Evolutionary conservation across 371 early-diverging fungal species (phyloP).

Genomic region (Gilbertella persicaria): DNA sequence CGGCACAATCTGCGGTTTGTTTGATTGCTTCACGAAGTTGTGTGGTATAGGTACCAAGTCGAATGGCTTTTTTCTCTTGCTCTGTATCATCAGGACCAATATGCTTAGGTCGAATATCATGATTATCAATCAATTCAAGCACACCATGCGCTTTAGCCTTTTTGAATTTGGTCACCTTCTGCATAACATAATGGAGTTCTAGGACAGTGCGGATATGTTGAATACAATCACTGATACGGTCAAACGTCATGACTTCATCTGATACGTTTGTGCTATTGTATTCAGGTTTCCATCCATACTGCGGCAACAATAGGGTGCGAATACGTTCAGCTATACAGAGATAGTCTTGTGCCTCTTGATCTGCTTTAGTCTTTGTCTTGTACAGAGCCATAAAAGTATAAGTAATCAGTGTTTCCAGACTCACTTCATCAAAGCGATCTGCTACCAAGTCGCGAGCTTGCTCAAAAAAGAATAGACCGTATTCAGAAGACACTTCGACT

Average conservation of each 20-base stretch:
- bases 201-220: slow-evolving; percentile 1
- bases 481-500: slow-evolving; percentile 7
- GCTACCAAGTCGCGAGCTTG: slow-evolving; percentile 27
- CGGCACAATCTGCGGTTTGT: background rate
- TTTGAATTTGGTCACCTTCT: too few relatives aligned
- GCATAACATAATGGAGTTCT: background rate
- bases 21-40: slow-evolving; percentile 16
- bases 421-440: slow-evolving; percentile 40
- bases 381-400: slow-evolving; percentile 29
- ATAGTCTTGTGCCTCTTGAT: slow-evolving; percentile 17
- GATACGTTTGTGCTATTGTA: background rate
- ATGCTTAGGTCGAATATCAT: background rate
- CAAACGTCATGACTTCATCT: slow-evolving; percentile 7
- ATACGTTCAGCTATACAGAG: slow-evolving; percentile 32
- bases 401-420: slow-evolving; percentile 26
- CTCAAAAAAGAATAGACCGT: slow-evolving; percentile 33
- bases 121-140: slow-evolving; percentile 1
- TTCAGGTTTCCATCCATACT: background rate
- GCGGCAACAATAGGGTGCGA: slow-evolving; percentile 15
- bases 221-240: slow-evolving; percentile 8
- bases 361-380: slow-evolving; percentile 18
- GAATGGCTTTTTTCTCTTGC: slow-evolving; percentile 19
- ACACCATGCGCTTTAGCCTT: background rate
- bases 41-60: slow-evolving; percentile 3
- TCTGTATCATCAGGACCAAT: slow-evolving; percentile 18